Evolutionary conservation across 2,329 filamentous ascomycete genomes (phyloP).

Genomic region (Kalaharituber pfeilii): DNA sequence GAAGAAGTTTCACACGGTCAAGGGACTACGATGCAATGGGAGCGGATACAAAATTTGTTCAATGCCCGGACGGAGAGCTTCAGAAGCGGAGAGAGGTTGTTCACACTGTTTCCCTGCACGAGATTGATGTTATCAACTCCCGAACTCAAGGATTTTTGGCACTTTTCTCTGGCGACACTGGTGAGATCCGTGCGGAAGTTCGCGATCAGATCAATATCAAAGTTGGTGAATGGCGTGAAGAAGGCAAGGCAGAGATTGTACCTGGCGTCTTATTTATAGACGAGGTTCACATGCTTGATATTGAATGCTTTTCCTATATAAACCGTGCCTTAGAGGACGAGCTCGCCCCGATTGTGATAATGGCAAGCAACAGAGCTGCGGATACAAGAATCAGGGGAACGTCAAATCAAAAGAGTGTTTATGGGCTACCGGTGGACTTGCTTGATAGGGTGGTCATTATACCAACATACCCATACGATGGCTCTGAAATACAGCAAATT

Average conservation of each 20-base stretch:
- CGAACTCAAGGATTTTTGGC: conserved; percentile 95
- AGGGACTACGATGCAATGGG: conserved; percentile 99
- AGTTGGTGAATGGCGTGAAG: conserved; percentile 97
- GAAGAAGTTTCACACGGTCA: conserved; percentile 82
- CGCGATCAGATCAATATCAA: conserved; percentile 99
- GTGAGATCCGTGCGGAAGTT: conserved; percentile 92
- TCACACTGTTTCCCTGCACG: conserved; percentile 89
- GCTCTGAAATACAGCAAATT: conserved; percentile 82
- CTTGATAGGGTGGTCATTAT: conserved; percentile 92
- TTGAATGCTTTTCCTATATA: conserved; percentile 97
- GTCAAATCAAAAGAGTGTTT: conserved; percentile 66
- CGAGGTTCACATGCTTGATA: conserved; percentile 98
- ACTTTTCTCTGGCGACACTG: conserved; percentile 92
- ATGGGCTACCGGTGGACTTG: conserved; percentile 88
- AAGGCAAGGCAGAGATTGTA: conserved; percentile 96
- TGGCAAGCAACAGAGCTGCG: conserved; percentile 83
- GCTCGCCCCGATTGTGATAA: conserved; percentile 91
- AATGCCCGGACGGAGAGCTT: conserved; percentile 91
- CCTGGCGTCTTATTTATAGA: conserved; percentile 96
- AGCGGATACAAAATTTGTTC: conserved; percentile 78
- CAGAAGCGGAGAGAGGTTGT: conserved; percentile 95
- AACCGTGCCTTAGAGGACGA: conserved; percentile 93
- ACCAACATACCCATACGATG: conserved; percentile 68
- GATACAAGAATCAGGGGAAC: conserved; percentile 84
- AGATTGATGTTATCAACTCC: conserved; percentile 99